These are phyloP conservation scores for Syzygium syzygioides DNA, from an alignment of 441 rosid species.

Conservation along the genomic window DNA sequence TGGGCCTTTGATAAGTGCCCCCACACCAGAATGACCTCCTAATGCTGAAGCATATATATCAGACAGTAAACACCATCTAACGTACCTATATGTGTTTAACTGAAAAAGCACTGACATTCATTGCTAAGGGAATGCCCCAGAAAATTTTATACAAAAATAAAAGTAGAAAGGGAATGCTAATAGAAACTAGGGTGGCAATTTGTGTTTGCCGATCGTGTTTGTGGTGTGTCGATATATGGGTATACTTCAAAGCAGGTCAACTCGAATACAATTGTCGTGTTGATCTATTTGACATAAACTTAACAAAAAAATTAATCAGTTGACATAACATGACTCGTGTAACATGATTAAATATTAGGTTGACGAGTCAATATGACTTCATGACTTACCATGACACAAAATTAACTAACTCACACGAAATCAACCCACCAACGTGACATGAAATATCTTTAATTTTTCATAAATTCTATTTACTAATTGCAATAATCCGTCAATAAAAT, in stretches of 20 bases:
- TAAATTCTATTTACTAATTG: neutral
- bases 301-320: neutral
- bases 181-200: neutral
- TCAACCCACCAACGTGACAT: neutral
- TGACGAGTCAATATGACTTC: neutral
- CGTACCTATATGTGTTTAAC: neutral
- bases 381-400: neutral
- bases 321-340: neutral
- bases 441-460: neutral
- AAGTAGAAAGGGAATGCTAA: neutral
- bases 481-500: neutral
- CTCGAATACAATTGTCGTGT: neutral
- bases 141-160: neutral
- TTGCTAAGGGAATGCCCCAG: neutral
- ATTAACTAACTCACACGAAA: neutral
- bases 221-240: neutral
- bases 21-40: no score
- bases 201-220: neutral
- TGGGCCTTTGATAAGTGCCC: no score
- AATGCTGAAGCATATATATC: no score
- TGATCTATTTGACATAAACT: neutral
- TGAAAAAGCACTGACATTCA: neutral
- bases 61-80: no score
- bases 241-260: neutral
- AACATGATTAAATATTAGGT: neutral